Base-by-base conservation (phyloP, 768 basidiomycete genomes). In the Lenzites betulinus region DNA sequence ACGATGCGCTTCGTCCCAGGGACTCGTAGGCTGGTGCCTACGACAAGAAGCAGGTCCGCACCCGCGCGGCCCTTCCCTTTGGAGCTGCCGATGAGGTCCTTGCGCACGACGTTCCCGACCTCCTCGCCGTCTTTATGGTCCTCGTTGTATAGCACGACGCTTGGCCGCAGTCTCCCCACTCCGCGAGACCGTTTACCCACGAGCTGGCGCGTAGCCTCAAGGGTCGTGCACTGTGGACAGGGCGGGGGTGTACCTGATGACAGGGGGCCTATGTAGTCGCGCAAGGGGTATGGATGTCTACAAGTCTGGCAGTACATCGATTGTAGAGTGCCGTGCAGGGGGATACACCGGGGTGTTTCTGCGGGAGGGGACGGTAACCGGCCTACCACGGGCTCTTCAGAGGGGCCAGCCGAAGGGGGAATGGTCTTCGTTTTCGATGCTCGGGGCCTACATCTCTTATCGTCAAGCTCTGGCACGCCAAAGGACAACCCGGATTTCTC, bases 1-100 rank as follows among this genome's bases (percentile, higher is more conserved):
- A 95, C 92, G 75, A 96, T 92, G 65, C 90, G 80, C 74, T 94
- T 95, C 47, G 94, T 95, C 20, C 95, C 95, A 9, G 92, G 93
- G 16, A 97, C 90, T 63, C 87, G 82, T 59, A 97, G 75, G 72
- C 90, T 93, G 57, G 94, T 96, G 44, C 95, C 95, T 18, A 92
- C 94, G 15, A 97, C 94, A 53, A 97, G 75, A 38, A 97, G 76
- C 46, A 94, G 72, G 75, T 97, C 95, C 8, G 93, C 91, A 4
- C 88, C 85, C 47, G 82, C 83, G 60, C 86, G 78, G 2, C 86
- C 86, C 66, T 86, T 89, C 15, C 86, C 70, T 49, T 69, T 70
- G 2, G 80, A 83, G 8, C 82, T 78, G 8, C 91, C 90, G 54
- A 92, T 79, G 55, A 96, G 75, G 71, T 97, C 95, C 64, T 82